Evolutionary conservation across 441 rosid genomes (phyloP), one percentile per base, ranked within the genome.

Genomic region (Syzygium syzygioides): DNA sequence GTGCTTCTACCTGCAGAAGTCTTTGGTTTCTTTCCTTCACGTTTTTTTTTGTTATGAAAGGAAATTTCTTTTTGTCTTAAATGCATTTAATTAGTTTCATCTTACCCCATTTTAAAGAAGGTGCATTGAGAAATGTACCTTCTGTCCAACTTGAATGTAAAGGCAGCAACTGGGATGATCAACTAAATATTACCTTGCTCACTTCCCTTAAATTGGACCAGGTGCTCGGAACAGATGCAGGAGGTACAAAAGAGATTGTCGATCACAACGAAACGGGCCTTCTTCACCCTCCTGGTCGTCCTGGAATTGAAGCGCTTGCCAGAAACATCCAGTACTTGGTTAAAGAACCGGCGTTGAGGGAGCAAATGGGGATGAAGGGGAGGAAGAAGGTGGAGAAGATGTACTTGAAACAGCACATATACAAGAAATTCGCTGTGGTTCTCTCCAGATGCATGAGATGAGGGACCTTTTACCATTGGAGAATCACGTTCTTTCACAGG

Each of bases 141-240:
- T 87, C 79, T 45, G 2, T 56, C 55, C 87, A 48, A n/a, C 15
- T 88, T 25, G 86, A 18, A 85, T 60, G 32, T 55, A 85, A 83
- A 20, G 83, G 26, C n/a, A n/a, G 30, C 26, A 48, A 56, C 60
- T 19, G 79, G 59, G 7, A 79, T 87, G 83, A 23, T 85, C 80
- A 26, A 28, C 86, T 37, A 80, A n/a, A 23, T 55, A 79, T 15
- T 57, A 54, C 53, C 19, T 83, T 34, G 26, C 55, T 54, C 54
- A 60, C 52, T 76, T 55, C 55, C 41, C 55, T 56, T 14, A 13
- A 45, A 89, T 86, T 66, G 30, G 55, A 88, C 79, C 95, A 96
- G 98, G 98, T 98, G 88, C 93, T 96, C 20, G 99, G 99, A 89
- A 98, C 99, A 55, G 97, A 96, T 88, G 96, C 97, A 18, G 99